These are phyloP conservation scores for Pyrrhoderma noxium DNA, from an alignment of 1,284 basidiomycete genomes.

Conservation along the genomic window DNA sequence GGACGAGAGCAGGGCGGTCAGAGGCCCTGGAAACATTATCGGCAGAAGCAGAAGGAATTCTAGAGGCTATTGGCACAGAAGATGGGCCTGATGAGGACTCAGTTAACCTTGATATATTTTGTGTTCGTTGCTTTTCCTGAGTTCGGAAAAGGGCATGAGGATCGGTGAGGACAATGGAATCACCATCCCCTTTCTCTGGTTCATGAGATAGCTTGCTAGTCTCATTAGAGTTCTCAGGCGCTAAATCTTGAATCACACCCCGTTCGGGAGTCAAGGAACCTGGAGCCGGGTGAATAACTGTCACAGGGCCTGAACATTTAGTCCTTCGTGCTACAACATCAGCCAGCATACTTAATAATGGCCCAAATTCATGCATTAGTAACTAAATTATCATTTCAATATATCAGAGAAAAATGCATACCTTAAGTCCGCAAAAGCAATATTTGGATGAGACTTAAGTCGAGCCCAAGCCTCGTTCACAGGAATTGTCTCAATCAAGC, in stretches of 20 bases:
- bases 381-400: too few relatives aligned
- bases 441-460: constrained; percentile 84
- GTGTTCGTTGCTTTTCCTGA: constrained; percentile 36
- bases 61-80: neutral
- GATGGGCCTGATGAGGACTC: neutral
- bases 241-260: constrained; percentile 28
- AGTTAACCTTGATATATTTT: constrained; percentile 14
- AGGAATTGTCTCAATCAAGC: constrained; percentile 51
- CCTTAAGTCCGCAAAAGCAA: constrained; percentile 72
- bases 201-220: constrained; percentile 3
- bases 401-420: constrained; percentile 27
- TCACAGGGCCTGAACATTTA: constrained; percentile 66
- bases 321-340: constrained; percentile 83
- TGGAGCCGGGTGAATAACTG: constrained; percentile 56
- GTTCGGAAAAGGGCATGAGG: constrained; percentile 42
- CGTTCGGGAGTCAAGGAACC: constrained; percentile 42
- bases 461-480: constrained; percentile 82
- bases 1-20: constrained; percentile 38
- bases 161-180: constrained; percentile 40
- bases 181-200: constrained; percentile 18
- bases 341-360: constrained; percentile 40
- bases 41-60: neutral
- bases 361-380: neutral
- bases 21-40: constrained; percentile 2
- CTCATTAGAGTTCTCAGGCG: constrained; percentile 14